These are phyloP conservation scores for Pholiota adiposa DNA, from an alignment of 1,284 basidiomycete species.

Conservation along the genomic window DNA sequence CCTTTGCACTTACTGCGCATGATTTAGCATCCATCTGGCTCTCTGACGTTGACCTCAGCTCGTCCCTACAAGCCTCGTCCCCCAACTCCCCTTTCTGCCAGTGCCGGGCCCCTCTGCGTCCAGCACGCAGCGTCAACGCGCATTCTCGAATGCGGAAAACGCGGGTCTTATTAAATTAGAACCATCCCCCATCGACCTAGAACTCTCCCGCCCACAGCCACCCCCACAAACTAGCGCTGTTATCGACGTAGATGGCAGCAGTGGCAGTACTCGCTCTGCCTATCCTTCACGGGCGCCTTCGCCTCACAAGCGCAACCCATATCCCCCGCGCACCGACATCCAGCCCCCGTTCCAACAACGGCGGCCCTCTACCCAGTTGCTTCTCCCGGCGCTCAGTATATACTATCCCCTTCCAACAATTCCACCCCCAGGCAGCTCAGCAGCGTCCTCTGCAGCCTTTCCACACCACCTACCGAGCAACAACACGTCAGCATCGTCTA, in stretches of 20 bases:
- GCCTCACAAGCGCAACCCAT: constrained; percentile 1
- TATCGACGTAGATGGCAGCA: neutral
- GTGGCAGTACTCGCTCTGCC: neutral
- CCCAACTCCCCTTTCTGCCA: neutral
- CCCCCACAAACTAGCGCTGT: neutral
- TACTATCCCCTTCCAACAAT: constrained; percentile 28
- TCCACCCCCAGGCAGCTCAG: constrained; percentile 12
- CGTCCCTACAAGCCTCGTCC: constrained; percentile 18
- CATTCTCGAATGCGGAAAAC: constrained; percentile 9
- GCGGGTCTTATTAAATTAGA: constrained; percentile 19
- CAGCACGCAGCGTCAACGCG: neutral
- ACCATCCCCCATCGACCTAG: constrained; percentile 16
- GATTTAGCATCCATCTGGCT: constrained; percentile 66
- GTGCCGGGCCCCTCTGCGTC: neutral
- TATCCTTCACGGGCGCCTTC: constrained; percentile 6
- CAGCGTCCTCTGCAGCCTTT: constrained; percentile 20
- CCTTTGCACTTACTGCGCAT: constrained; percentile 57
- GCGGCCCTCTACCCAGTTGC: constrained; percentile 12
- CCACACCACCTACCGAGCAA: constrained; percentile 10
- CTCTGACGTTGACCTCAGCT: constrained; percentile 46
- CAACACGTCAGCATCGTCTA: constrained; percentile 4
- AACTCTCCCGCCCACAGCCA: constrained; percentile 2
- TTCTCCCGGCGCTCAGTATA: constrained; percentile 28
- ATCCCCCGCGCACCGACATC: neutral
- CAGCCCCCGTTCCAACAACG: constrained; percentile 8